phyloP scores from a whole-genome alignment of 2,329 filamentous ascomycete species.

The Aspergillus transmontanensis region DNA sequence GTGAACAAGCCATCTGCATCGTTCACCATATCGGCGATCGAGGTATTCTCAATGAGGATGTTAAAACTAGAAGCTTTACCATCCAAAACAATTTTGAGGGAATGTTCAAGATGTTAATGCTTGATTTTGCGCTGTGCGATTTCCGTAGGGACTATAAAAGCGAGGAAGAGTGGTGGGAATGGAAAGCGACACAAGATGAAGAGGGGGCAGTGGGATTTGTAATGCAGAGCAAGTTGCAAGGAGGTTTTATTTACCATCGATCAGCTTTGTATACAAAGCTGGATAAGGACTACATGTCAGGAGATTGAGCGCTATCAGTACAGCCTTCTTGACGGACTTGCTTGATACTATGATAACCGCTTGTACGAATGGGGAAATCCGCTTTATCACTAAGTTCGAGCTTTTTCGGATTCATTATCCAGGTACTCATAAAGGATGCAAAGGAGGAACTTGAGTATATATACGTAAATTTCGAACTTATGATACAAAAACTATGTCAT shows the following conservation, averaged over 20 bases:
- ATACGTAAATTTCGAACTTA: slow-evolving; percentile 13
- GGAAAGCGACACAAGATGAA: slow-evolving; percentile 22
- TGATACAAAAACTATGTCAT: slow-evolving; percentile 7
- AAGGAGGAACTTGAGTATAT: neutral
- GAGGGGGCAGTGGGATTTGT: slow-evolving; percentile 17
- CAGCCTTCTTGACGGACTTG: neutral
- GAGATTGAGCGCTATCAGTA: slow-evolving; percentile 49
- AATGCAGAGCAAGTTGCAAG: slow-evolving; percentile 20
- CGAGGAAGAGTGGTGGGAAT: slow-evolving; percentile 16
- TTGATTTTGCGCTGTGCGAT: slow-evolving; percentile 18
- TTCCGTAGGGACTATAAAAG: slow-evolving; percentile 17
- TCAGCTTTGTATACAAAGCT: slow-evolving; percentile 6
- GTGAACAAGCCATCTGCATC: neutral
- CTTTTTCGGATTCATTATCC: no score
- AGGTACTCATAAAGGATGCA: neutral
- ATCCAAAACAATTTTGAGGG: neutral
- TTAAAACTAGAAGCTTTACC: slow-evolving; percentile 22
- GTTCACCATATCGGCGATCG: neutral
- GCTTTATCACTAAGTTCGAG: no score
- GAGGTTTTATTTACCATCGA: slow-evolving; percentile 20
- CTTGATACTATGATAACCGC: neutral
- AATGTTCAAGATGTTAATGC: slow-evolving; percentile 16
- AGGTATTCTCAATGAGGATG: slow-evolving; percentile 22
- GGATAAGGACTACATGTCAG: slow-evolving; percentile 40
- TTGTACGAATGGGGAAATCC: no score